Evolutionary conservation across 2,329 filamentous ascomycete genomes (phyloP).

Genomic region (Aureobasidium leucospermi): DNA sequence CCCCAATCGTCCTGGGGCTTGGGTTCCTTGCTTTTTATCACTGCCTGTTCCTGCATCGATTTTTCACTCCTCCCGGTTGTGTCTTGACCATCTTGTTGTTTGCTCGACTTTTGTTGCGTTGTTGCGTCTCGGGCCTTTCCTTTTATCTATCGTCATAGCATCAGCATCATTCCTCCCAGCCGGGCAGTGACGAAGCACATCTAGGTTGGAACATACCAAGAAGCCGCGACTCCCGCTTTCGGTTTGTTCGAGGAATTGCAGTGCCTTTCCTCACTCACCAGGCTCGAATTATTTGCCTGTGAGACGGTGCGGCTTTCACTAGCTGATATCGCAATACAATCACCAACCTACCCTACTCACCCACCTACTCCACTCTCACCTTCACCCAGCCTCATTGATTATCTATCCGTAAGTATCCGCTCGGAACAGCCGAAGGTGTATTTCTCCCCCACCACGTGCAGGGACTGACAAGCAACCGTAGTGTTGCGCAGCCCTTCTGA

Average conservation of each 20-base stretch:
- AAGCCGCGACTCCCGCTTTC: conserved; percentile 13
- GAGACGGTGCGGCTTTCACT: conserved; percentile 29
- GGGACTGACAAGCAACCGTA: conserved; percentile 7
- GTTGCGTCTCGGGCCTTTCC: conserved; percentile 8
- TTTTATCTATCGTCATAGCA: conserved; percentile 13
- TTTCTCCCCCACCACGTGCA: background rate
- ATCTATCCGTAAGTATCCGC: conserved; percentile 26
- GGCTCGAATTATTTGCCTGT: conserved; percentile 6
- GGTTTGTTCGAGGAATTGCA: conserved; percentile 4
- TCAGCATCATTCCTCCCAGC: background rate
- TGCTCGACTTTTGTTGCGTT: conserved; percentile 20
- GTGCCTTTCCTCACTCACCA: conserved; percentile 8
- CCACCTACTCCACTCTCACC: conserved; percentile 10
- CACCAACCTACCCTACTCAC: conserved; percentile 16
- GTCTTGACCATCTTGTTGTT: conserved; percentile 11
- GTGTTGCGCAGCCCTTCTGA: conserved; percentile 31
- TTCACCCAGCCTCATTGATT: background rate
- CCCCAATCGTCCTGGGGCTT: conserved; percentile 15
- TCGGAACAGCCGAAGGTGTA: background rate
- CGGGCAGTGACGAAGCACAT: conserved; percentile 11
- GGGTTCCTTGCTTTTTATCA: conserved; percentile 16
- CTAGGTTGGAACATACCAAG: conserved; percentile 14
- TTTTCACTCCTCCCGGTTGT: conserved; percentile 2
- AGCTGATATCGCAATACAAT: conserved; percentile 27
- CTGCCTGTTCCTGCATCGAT: conserved; percentile 9